Base-by-base conservation (phyloP, 2,329 filamentous ascomycete species). In the Alternaria sp. region DNA sequence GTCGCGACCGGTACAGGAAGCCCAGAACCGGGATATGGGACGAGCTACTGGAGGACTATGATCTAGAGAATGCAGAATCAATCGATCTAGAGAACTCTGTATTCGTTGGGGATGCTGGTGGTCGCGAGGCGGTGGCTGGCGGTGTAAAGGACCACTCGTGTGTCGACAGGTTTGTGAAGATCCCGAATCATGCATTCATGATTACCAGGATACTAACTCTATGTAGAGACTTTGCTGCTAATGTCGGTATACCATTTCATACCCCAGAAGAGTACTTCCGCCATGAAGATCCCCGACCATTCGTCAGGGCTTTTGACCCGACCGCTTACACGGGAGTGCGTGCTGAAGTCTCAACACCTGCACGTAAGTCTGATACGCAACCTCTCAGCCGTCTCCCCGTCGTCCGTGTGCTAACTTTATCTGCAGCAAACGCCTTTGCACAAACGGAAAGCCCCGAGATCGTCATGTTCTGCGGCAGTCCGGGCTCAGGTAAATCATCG, bases 191-290 rank as follows among this genome's bases (percentile, higher is more conserved):
- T 66, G 59, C 57, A 63, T 54, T 45, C 53, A 58, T 28, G 49
- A 45, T 5, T 28, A 54, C 49, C 28, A 62, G 15, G 43, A 51
- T 63, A 61, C 66, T 71, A 68, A 74, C n/a, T 58, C 41, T 46
- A 23, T 44, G 18, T 59, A 77, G 69, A 61, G 92, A 97, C 73
- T 91, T 98, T 71, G 95, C 96, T 4, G 85, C 90, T 65, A 98
- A 99, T 74, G 82, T 94, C 12, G 92, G 92, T 5, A 88, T 99
- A 68, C 77, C 82, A 12, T 99, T 95, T 78, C 83, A 89, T 61
- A 97, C 95, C 0, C 96, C 96, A 0, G 96, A 99, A 75, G 94
- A 97, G 78, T 97, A 90, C 81, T 98, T 98, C 76, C 86, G 95
- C 1, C 86, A 86, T 2, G 87, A 93, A 70, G 74, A 86, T 23